Percentiles rank a stretch among this genome's conserved stretches.
Conservation (phyloP, 2,329 filamentous ascomycete genomes). For the Alternaria angustiovoidea region DNA sequence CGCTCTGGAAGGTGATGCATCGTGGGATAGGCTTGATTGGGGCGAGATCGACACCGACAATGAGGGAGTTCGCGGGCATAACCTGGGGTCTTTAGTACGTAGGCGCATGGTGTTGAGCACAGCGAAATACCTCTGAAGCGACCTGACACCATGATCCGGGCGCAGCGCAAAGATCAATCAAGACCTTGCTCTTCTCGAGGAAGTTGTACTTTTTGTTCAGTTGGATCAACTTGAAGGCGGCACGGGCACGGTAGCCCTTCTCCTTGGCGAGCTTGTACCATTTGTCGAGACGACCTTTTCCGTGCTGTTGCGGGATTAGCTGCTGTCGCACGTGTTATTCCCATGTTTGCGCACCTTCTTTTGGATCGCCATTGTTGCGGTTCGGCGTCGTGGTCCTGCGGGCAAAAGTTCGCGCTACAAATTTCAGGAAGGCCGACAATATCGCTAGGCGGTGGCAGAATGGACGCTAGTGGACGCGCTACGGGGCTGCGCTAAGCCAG, state of each 20-base stretch:
- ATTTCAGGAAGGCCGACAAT: constrained; percentile 24
- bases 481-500: constrained; percentile 16
- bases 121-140: constrained; percentile 75
- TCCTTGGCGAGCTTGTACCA: constrained; percentile 99
- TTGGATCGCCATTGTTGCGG: constrained; percentile 82
- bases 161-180: constrained; percentile 96
- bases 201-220: constrained; percentile 99
- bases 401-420: constrained; percentile 31
- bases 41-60: constrained; percentile 91
- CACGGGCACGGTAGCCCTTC: constrained; percentile 94
- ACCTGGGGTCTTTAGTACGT: constrained; percentile 52
- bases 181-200: constrained; percentile 93
- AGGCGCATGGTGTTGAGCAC: neutral
- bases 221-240: constrained; percentile 97
- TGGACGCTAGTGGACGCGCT: neutral
- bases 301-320: constrained; percentile 65
- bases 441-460: constrained; percentile 32
- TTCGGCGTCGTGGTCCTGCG: constrained; percentile 25
- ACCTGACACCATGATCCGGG: constrained; percentile 73
- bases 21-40: constrained; percentile 96
- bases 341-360: constrained; percentile 71
- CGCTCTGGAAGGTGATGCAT: constrained; percentile 94
- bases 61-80: constrained; percentile 89
- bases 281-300: constrained; percentile 97
- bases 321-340: too few relatives aligned